A percentile compares a stretch with the other conserved stretches of the same genome.
Conservation (phyloP, 192 early-diverging fungal species). For the Phlyctochytrium arcticum region DNA sequence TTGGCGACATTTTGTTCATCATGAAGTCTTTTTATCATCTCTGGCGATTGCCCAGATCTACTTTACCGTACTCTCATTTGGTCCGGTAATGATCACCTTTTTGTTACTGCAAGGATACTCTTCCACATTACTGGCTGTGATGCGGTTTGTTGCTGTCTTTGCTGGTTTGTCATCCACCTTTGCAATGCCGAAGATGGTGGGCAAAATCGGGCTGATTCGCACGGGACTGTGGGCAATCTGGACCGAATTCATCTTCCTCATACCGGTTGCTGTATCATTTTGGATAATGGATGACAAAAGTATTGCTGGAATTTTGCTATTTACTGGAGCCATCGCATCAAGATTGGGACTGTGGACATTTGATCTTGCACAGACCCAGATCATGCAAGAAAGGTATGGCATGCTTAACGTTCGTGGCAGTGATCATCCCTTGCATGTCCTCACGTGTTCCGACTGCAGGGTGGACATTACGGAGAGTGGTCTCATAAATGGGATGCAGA, state of each 20-base stretch:
- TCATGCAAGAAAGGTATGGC: constrained; percentile 39
- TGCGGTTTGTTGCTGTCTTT: constrained; percentile 30
- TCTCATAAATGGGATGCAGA: constrained; percentile 30
- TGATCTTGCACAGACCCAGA: constrained; percentile 43
- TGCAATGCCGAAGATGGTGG: constrained; percentile 19
- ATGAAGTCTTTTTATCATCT: constrained; percentile 33
- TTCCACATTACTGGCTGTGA: constrained; percentile 27
- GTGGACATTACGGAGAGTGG: constrained; percentile 26
- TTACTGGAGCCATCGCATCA: constrained; percentile 30
- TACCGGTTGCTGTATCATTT: constrained; percentile 24
- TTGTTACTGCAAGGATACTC: constrained; percentile 30
- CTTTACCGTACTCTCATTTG: constrained; percentile 41
- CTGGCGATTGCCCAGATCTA: constrained; percentile 41
- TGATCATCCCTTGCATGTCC: too few species aligned
- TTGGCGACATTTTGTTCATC: constrained; percentile 22
- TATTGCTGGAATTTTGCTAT: constrained; percentile 18
- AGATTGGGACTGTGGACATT: constrained; percentile 46
- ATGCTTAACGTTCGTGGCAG: background rate
- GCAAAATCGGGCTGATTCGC: constrained; percentile 27
- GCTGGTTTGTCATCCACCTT: constrained; percentile 34
- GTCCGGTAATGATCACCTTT: constrained; percentile 36
- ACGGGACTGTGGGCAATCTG: constrained; percentile 39
- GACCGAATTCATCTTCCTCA: constrained; percentile 21
- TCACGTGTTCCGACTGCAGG: constrained; percentile 9
- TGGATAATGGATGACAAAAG: constrained; percentile 5